A percentile compares a stretch with the other conserved stretches of the same genome.
Evolutionary conservation across 2,329 filamentous ascomycete genomes (phyloP).

Genomic region (Fusarium paranaense): DNA sequence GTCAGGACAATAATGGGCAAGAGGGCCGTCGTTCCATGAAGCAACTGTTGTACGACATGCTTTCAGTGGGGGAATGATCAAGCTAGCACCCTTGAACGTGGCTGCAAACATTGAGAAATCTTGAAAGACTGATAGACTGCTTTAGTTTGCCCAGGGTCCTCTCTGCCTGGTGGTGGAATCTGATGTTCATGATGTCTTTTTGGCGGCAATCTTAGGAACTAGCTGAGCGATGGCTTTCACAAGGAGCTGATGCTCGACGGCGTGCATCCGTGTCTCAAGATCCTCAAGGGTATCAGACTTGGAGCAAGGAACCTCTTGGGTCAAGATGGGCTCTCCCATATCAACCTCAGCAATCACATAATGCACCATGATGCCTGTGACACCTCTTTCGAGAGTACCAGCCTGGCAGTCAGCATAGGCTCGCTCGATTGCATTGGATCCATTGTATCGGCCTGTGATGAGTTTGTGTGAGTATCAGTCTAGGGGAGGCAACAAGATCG

Average conservation of each 20-base stretch:
- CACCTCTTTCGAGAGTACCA: slow-evolving; percentile 71
- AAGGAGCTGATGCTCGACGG: slow-evolving; percentile 80
- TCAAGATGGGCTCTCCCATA: slow-evolving; percentile 78
- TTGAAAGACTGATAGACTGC: background rate
- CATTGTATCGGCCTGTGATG: slow-evolving; percentile 75
- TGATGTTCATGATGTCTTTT: slow-evolving; percentile 6
- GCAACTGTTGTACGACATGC: slow-evolving; percentile 30
- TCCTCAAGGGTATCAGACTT: slow-evolving; percentile 72
- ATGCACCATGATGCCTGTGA: slow-evolving; percentile 90
- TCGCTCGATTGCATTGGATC: slow-evolving; percentile 79
- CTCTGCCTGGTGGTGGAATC: background rate
- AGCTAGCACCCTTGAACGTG: background rate
- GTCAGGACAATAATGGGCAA: background rate
- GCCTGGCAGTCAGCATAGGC: slow-evolving; percentile 78
- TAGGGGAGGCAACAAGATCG: background rate
- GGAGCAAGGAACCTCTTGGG: slow-evolving; percentile 74
- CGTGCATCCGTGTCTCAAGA: slow-evolving; percentile 79
- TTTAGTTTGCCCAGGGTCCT: background rate
- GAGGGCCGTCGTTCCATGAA: slow-evolving; percentile 9
- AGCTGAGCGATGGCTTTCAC: slow-evolving; percentile 75
- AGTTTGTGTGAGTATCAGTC: slow-evolving; percentile 9
- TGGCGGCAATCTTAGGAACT: slow-evolving; percentile 50
- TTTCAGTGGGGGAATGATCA: slow-evolving; percentile 9
- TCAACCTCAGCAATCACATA: slow-evolving; percentile 86
- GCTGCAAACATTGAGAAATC: background rate